phyloP scores from a whole-genome alignment of 2,329 filamentous ascomycete species.

The Paracamarosporium sp. region DNA sequence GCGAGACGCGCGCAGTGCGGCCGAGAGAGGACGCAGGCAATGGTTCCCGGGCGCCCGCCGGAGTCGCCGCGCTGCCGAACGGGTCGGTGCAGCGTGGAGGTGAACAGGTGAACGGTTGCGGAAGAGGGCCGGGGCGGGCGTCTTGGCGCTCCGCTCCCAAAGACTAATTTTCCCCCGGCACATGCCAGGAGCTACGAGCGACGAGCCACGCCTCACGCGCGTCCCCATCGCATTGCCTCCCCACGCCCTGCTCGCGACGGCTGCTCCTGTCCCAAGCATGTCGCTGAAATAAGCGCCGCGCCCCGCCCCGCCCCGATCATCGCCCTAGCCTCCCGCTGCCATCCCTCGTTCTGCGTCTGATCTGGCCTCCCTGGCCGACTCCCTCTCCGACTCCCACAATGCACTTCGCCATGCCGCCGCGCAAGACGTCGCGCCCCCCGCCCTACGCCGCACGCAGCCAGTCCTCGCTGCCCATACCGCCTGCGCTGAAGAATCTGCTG shows the following conservation, averaged over 20 bases:
- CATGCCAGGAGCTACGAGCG: constrained; percentile 4
- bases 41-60: no score
- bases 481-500: constrained; percentile 54
- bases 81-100: no score
- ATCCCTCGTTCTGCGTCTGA: constrained; percentile 29
- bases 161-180: constrained; percentile 11
- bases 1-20: background rate
- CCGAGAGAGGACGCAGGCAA: background rate
- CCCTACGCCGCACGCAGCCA: constrained; percentile 71
- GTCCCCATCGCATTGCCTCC: background rate
- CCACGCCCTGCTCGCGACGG: background rate
- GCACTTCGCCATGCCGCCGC: constrained; percentile 89
- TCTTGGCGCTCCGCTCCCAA: constrained; percentile 10
- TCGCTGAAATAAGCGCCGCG: constrained; percentile 11
- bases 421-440: constrained; percentile 79
- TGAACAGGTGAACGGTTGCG: no score
- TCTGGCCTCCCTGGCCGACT: constrained; percentile 25
- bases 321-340: constrained; percentile 19
- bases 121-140: background rate
- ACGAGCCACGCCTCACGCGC: background rate
- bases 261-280: constrained; percentile 15
- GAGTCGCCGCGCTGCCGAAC: no score
- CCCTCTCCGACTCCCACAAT: constrained; percentile 56
- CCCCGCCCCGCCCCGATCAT: background rate
- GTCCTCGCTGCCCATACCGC: constrained; percentile 37